Conservation (phyloP, 805 yeast genomes). For the Metschnikowia koreensis region DNA sequence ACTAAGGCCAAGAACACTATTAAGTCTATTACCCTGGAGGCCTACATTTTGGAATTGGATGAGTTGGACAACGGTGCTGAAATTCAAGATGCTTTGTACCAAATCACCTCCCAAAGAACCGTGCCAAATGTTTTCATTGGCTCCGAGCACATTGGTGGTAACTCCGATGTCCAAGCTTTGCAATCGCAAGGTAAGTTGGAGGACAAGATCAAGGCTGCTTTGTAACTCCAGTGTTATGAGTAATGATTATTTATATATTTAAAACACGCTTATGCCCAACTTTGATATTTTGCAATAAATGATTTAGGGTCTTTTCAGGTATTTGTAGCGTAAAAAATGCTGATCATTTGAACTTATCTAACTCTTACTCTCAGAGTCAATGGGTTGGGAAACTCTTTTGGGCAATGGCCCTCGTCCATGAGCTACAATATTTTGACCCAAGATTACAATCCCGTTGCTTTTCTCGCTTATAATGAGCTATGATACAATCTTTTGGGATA, state of each 20-base stretch:
- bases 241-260: neutral
- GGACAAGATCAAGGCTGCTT: slow-evolving; percentile 22
- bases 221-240: slow-evolving; percentile 7
- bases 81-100: slow-evolving; percentile 30
- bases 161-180: slow-evolving; percentile 80
- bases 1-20: slow-evolving; percentile 23
- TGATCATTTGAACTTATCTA: no score
- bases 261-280: neutral
- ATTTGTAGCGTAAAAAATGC: no score
- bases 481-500: no score
- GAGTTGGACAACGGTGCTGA: slow-evolving; percentile 24
- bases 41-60: slow-evolving; percentile 40
- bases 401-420: no score
- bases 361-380: no score
- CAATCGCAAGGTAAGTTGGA: slow-evolving; percentile 60
- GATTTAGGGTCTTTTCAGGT: neutral
- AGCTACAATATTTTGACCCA: no score
- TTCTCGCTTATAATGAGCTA: no score
- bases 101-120: slow-evolving; percentile 85
- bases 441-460: no score
- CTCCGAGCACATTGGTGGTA: slow-evolving; percentile 95
- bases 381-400: no score
- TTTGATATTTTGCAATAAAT: neutral
- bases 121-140: slow-evolving; percentile 91
- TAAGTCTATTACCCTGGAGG: slow-evolving; percentile 30